A percentile compares a stretch with the other conserved stretches of the same genome.
phyloP scores from a whole-genome alignment of 345 rosid species.

The Gossypium mustelinum region DNA sequence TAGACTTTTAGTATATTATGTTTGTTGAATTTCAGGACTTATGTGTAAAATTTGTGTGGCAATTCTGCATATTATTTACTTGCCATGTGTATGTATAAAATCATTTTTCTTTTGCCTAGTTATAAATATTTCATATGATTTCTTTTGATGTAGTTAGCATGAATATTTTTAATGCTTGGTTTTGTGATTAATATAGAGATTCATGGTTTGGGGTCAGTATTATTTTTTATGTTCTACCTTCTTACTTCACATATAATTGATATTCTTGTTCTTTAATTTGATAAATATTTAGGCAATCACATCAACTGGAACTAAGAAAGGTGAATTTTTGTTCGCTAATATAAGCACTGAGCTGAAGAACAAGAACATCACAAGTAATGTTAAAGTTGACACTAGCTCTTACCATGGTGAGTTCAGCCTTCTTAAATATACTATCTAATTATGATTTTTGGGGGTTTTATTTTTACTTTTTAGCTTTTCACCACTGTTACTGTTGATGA shows the following conservation, averaged over 20 bases:
- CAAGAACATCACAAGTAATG: constrained; percentile 77
- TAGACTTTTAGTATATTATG: neutral
- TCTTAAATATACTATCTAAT: neutral
- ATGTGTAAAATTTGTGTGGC: neutral
- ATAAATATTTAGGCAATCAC: constrained; percentile 51
- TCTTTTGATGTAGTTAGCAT: neutral
- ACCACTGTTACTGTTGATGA: no score
- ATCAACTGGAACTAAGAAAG: constrained; percentile 70
- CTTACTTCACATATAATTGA: neutral
- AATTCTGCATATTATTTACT: neutral
- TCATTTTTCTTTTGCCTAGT: neutral
- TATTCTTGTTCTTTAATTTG: neutral
- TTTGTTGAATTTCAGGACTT: neutral
- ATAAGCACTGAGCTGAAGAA: constrained; percentile 79
- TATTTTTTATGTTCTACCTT: neutral
- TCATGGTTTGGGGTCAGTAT: neutral
- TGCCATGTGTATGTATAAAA: neutral
- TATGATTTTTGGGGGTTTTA: neutral
- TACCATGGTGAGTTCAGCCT: neutral
- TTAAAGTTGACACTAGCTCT: constrained; percentile 66
- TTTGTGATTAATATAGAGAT: neutral
- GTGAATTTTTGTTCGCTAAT: constrained; percentile 72
- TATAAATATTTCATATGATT: neutral
- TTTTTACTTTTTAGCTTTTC: no score
- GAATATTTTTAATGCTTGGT: neutral